Evolutionary conservation across 805 yeast genomes (phyloP).

Genomic region (Starmerella potacharoeniae): DNA sequence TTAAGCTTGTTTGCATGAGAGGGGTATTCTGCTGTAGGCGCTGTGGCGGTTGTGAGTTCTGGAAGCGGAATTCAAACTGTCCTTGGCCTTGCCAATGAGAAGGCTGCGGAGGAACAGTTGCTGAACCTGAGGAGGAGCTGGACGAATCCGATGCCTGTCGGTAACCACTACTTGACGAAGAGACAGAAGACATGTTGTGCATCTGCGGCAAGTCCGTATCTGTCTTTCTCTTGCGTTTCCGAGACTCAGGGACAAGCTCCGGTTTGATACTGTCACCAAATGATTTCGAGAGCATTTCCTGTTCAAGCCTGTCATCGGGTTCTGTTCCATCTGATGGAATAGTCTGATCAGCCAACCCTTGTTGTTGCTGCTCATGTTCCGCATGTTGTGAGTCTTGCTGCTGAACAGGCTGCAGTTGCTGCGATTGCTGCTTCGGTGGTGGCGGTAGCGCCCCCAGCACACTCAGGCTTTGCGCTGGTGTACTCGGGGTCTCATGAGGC

Average conservation of each 20-base stretch:
- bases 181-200: constrained; percentile 9
- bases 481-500: not conserved
- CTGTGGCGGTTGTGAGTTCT: not conserved
- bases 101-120: not conserved
- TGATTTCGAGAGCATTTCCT: not conserved
- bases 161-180: not conserved
- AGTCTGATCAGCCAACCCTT: not conserved
- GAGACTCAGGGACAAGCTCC: not conserved
- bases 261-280: not conserved
- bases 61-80: constrained; percentile 5
- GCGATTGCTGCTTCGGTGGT: not conserved
- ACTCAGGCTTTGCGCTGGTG: not conserved
- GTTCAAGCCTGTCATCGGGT: constrained; percentile 11
- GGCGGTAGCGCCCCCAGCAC: not conserved
- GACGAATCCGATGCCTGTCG: not conserved
- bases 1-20: not conserved
- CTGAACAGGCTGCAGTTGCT: not conserved
- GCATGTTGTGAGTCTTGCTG: not conserved
- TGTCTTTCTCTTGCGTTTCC: not conserved
- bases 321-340: constrained; percentile 18
- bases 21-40: not conserved
- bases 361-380: not conserved
- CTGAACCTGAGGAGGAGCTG: not conserved
- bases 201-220: constrained; percentile 1
- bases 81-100: constrained; percentile 11